These are phyloP conservation scores for Chlamydomonas sphaeroides DNA, from an alignment of 139 green algal genomes.

Conservation along the genomic window DNA sequence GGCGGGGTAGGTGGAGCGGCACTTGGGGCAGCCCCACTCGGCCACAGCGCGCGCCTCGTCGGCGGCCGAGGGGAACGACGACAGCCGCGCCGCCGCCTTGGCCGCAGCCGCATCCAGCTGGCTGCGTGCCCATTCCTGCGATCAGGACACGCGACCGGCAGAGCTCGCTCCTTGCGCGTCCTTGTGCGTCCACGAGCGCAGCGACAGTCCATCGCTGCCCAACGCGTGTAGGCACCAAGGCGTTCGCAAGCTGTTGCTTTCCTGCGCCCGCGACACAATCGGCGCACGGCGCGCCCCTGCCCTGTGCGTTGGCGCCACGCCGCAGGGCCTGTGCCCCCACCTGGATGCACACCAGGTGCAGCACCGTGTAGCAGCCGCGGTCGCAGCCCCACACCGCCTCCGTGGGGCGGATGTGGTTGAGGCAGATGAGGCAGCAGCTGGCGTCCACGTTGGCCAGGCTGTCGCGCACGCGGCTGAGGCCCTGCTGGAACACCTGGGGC, in stretches of 20 bases:
- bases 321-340: slow-evolving; percentile 16
- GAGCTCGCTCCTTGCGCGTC: no score
- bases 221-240: no score
- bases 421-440: slow-evolving; percentile 74
- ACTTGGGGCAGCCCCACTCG: slow-evolving; percentile 87
- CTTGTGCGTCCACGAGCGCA: no score
- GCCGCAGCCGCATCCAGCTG: slow-evolving; percentile 57
- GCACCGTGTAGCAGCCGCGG: slow-evolving; percentile 68
- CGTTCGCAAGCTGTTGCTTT: no score
- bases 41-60: slow-evolving; percentile 12
- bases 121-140: slow-evolving; percentile 77
- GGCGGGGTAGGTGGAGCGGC: slow-evolving; percentile 62
- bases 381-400: slow-evolving; percentile 77
- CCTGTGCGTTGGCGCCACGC: no score
- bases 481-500: slow-evolving; percentile 43
- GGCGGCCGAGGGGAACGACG: slow-evolving; percentile 27
- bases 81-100: slow-evolving; percentile 20
- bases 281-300: no score
- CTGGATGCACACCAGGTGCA: slow-evolving; percentile 83
- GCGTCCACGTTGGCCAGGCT: slow-evolving; percentile 60
- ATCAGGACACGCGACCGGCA: no score
- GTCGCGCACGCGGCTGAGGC: slow-evolving; percentile 65
- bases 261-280: no score
- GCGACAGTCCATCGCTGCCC: no score
- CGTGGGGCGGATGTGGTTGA: slow-evolving; percentile 59